phyloP scores from a whole-genome alignment of 257 asterid species.

The Cordia subcordata region DNA sequence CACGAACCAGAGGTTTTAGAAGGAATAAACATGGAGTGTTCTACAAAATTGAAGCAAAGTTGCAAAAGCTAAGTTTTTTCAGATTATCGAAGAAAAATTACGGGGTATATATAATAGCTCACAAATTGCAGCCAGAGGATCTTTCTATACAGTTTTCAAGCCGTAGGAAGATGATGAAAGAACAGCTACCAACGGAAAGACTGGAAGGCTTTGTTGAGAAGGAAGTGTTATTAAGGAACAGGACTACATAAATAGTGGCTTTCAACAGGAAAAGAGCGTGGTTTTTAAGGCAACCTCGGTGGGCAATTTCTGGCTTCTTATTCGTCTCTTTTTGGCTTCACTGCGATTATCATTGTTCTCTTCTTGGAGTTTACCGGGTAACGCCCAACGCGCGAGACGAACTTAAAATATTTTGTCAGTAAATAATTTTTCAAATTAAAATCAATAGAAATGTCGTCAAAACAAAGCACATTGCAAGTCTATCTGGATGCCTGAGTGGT shows the following conservation, averaged over 20 bases:
- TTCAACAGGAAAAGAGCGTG: slow-evolving; percentile 26
- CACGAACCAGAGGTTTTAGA: slow-evolving; percentile 1
- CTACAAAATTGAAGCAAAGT: too few species aligned
- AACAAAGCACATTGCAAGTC: too few species aligned
- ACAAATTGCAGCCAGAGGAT: background rate
- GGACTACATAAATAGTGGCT: slow-evolving; percentile 25
- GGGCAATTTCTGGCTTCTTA: slow-evolving; percentile 18
- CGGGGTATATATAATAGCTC: slow-evolving; percentile 6
- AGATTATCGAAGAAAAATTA: background rate
- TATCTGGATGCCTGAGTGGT: too few species aligned
- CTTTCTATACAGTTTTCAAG: too few species aligned
- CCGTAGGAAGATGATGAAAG: too few species aligned
- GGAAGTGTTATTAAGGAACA: slow-evolving; percentile 11
- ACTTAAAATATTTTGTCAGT: too few species aligned
- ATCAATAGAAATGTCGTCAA: too few species aligned
- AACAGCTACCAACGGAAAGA: slow-evolving; percentile 8
- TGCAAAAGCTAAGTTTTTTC: background rate
- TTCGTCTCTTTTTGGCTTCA: background rate
- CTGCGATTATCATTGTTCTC: slow-evolving; percentile 1
- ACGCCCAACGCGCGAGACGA: too few species aligned
- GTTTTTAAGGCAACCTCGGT: slow-evolving; percentile 26
- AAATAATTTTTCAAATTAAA: too few species aligned
- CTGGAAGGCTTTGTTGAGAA: slow-evolving; percentile 11
- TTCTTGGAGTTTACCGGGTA: slow-evolving; percentile 10
- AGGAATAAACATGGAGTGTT: background rate